Percentiles rank a stretch among this genome's conserved stretches.
phyloP scores from a whole-genome alignment of 768 basidiomycete species.

The Pulveroboletus ravenelii region DNA sequence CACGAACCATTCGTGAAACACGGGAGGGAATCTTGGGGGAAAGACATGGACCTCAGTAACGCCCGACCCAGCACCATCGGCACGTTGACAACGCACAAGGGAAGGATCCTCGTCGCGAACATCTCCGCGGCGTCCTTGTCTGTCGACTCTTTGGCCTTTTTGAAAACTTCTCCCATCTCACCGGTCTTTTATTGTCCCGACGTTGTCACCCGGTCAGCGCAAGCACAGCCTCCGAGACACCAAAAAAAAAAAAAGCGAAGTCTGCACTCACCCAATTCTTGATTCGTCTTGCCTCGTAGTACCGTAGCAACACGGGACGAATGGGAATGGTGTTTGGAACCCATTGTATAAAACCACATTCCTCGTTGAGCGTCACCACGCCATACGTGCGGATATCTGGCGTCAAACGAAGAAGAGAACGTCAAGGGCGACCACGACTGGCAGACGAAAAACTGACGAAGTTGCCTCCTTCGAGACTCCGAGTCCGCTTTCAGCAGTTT shows the following conservation, averaged over 20 bases:
- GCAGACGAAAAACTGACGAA: slow-evolving; percentile 53
- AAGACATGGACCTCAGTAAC: background rate
- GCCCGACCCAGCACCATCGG: background rate
- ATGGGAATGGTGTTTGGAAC: slow-evolving; percentile 88
- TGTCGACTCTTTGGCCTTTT: slow-evolving; percentile 43
- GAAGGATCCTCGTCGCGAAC: slow-evolving; percentile 53
- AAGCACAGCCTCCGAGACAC: background rate
- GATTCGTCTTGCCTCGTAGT: slow-evolving; percentile 54
- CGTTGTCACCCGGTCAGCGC: background rate
- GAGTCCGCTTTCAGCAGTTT: slow-evolving; percentile 91
- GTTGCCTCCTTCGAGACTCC: slow-evolving; percentile 83
- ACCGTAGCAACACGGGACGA: slow-evolving; percentile 65
- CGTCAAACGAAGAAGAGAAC: background rate
- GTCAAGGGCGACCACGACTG: background rate
- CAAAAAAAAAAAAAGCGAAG: background rate
- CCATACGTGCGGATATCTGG: slow-evolving; percentile 90
- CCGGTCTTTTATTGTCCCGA: slow-evolving; percentile 28
- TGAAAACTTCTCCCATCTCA: slow-evolving; percentile 46
- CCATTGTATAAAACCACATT: slow-evolving; percentile 98
- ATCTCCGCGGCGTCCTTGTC: slow-evolving; percentile 49
- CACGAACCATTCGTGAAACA: slow-evolving; percentile 97
- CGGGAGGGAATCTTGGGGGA: slow-evolving; percentile 63
- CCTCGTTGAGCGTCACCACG: slow-evolving; percentile 97
- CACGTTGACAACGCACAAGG: slow-evolving; percentile 39
- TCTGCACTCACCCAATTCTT: slow-evolving; percentile 42